Percentiles rank a stretch among this genome's conserved stretches.
Evolutionary conservation across 139 green algal genomes (phyloP).

Genomic region (Closterium sp.): DNA sequence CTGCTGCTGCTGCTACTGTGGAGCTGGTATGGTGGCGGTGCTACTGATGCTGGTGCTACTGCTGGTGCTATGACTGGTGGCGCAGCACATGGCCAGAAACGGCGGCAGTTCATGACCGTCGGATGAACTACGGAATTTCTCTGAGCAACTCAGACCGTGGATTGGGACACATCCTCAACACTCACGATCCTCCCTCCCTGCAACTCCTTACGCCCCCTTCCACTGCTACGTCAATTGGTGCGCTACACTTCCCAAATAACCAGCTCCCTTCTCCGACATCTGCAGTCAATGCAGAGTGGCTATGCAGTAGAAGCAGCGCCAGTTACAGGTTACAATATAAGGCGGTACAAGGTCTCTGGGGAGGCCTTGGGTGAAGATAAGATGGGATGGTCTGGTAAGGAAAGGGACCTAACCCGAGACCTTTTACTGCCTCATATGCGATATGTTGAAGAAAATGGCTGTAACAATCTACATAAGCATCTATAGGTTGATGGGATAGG

Average conservation of each 20-base stretch:
- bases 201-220: not conserved
- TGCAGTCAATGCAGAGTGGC: too few relatives aligned
- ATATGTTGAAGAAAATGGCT: not conserved
- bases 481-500: too few relatives aligned
- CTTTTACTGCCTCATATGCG: not conserved
- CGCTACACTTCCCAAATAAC: not conserved
- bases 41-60: too few relatives aligned
- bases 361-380: not conserved
- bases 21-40: too few relatives aligned
- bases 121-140: not conserved
- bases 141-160: not conserved
- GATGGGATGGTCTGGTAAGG: not conserved
- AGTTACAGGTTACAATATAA: not conserved
- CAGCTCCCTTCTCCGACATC: too few relatives aligned
- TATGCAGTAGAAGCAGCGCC: not conserved
- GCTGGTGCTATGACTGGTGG: too few relatives aligned
- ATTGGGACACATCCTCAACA: not conserved
- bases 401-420: not conserved
- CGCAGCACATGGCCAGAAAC: too few relatives aligned
- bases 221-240: not conserved
- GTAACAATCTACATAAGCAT: not conserved
- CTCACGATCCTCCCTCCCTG: not conserved
- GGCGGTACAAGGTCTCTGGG: not conserved
- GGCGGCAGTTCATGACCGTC: too few relatives aligned
- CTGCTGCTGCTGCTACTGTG: too few relatives aligned